Percentiles rank a stretch among this genome's conserved stretches.
These are phyloP conservation scores for Polytrichum commune DNA, from an alignment of 225 moss, liverwort and hornwort genomes.

Conservation along the genomic window DNA sequence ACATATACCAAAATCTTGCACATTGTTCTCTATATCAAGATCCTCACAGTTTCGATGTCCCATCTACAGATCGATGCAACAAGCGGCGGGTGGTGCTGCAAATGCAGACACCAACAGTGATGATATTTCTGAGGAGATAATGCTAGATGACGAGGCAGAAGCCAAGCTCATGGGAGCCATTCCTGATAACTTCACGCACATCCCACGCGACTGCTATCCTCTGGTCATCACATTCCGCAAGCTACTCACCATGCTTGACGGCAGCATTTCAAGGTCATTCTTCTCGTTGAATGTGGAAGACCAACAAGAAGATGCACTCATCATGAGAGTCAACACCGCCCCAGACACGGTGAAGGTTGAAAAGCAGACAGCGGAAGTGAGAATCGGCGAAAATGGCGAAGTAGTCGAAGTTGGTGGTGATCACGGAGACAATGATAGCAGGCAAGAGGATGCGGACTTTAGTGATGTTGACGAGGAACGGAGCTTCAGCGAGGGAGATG, in stretches of 20 bases:
- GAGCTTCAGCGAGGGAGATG: conserved; percentile 8
- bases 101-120: not conserved
- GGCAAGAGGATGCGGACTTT: conserved; percentile 8
- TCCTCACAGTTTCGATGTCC: not conserved
- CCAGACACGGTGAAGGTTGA: not conserved
- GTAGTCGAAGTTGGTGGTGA: not conserved
- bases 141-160: conserved; percentile 58
- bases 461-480: conserved; percentile 10
- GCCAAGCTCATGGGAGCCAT: conserved; percentile 48
- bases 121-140: conserved; percentile 38
- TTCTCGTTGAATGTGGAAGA: conserved; percentile 7
- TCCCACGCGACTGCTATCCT: conserved; percentile 30
- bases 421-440: not conserved
- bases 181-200: conserved; percentile 36
- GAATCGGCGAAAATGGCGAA: not conserved
- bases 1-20: no score
- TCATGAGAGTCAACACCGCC: not conserved
- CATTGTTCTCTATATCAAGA: not conserved
- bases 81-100: conserved; percentile 11
- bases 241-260: conserved; percentile 57
- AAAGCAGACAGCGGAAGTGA: not conserved
- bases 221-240: conserved; percentile 53
- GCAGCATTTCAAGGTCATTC: conserved; percentile 34
- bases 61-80: conserved; percentile 37
- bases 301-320: not conserved